A percentile compares a stretch with the other conserved stretches of the same genome.
Evolutionary conservation across 805 yeast species (phyloP).

Genomic region (Lipomyces japonicus): DNA sequence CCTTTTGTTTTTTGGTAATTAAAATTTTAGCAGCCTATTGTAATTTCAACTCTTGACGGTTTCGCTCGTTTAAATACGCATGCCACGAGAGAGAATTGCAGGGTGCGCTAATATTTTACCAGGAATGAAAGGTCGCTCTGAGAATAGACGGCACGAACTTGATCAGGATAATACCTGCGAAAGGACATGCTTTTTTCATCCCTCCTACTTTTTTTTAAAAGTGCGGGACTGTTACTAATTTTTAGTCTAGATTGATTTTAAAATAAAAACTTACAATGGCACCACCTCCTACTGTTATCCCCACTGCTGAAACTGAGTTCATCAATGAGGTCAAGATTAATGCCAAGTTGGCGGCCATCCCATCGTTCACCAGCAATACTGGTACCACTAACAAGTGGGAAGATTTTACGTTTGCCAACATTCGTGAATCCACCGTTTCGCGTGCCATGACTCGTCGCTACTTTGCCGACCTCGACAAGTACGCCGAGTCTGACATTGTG

Average conservation of each 20-base stretch:
- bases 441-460: slow-evolving; percentile 77
- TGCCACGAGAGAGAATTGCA: no score
- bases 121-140: slow-evolving; percentile 34
- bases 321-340: slow-evolving; percentile 12
- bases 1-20: background rate
- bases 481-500: slow-evolving; percentile 70
- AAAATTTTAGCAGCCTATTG: no score
- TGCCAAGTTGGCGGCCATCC: slow-evolving; percentile 28
- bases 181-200: slow-evolving; percentile 39
- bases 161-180: slow-evolving; percentile 47
- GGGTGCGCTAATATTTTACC: no score
- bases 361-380: no score
- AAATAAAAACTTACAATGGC: slow-evolving; percentile 18
- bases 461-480: slow-evolving; percentile 67
- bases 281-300: slow-evolving; percentile 28
- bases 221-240: slow-evolving; percentile 3
- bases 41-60: no score
- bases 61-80: no score
- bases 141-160: slow-evolving; percentile 45
- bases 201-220: background rate
- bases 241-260: background rate
- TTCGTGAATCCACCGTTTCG: slow-evolving; percentile 73
- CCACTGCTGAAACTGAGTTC: slow-evolving; percentile 8
- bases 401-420: slow-evolving; percentile 62
- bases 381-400: slow-evolving; percentile 52